Evolutionary conservation across 2,329 filamentous ascomycete genomes (phyloP).

Genomic region (Talaromyces sp.): DNA sequence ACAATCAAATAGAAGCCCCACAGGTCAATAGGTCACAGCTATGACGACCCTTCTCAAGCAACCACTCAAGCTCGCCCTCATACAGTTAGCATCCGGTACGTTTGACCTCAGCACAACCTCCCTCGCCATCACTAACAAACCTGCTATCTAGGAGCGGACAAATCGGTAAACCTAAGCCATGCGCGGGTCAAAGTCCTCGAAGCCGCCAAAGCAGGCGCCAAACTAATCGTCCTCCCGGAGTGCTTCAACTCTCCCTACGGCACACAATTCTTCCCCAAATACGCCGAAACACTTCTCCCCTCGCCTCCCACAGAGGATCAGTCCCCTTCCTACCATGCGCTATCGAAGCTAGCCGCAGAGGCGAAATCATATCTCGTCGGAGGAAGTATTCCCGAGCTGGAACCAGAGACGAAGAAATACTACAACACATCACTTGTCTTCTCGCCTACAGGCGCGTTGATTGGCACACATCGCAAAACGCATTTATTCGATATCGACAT

Average conservation of each 20-base stretch:
- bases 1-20: neutral
- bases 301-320: constrained; percentile 67
- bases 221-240: constrained; percentile 88
- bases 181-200: constrained; percentile 79
- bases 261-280: constrained; percentile 81
- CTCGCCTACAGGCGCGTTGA: constrained; percentile 68
- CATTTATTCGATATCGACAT: constrained; percentile 98
- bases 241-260: constrained; percentile 99
- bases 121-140: neutral
- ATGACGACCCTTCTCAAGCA: constrained; percentile 65
- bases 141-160: constrained; percentile 62
- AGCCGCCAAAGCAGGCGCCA: constrained; percentile 71
- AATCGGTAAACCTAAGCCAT: constrained; percentile 74
- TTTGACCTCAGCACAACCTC: constrained; percentile 7
- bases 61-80: constrained; percentile 72
- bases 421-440: constrained; percentile 93
- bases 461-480: constrained; percentile 88
- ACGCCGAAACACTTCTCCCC: constrained; percentile 83
- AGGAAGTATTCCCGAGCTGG: constrained; percentile 86
- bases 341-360: constrained; percentile 74
- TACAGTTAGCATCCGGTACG: constrained; percentile 73
- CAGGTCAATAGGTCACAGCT: neutral
- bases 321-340: constrained; percentile 80
- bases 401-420: constrained; percentile 63
- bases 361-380: constrained; percentile 79